Evolutionary conservation across 73 alveolate species (phyloP), one percentile per base, ranked within the genome.

Genomic region (Symbiodinium pilosum): DNA sequence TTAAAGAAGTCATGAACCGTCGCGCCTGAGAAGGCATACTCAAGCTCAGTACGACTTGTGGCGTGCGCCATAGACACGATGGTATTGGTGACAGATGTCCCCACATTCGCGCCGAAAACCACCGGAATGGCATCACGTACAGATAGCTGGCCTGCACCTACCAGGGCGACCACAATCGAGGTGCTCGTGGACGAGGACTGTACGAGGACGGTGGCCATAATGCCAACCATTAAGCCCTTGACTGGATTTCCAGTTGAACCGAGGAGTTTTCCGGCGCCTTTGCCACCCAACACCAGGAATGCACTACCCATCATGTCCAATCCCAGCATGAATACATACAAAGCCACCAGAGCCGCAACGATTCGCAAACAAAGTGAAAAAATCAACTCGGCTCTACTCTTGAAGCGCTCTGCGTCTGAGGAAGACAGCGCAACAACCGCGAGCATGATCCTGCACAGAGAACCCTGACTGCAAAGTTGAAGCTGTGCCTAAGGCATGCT

Each of bases 101-200:
- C 93, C 1, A 85, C 52, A 18, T 85, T 85, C 28, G 93, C 93
- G 14, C 93, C 93, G 81, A 85, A 43, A 44, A 85, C 36, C 77
- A 85, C 52, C 9, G 77, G 93, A 30, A 85, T 85, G 44, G 77
- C 93, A 14, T 4, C 69, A 26, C 43, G 47, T 40, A 85, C 44
- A 26, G 71, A 18, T 11, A 85, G 18, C 77, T 40, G 93, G 47
- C 34, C 44, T 26, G 43, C 41, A 12, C 39, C 93, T 21, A 43
- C 75, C 1, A 85, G 40, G 77, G 39, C 52, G 75, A 85, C 43
- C 14, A 85, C 12, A 77, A 85, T 43, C 28, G 93, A 85, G 51
- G 93, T 85, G 77, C 69, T 43, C 34, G 93, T 85, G 11, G 93
- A 85, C 43, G 77, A 42, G 52, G 77, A 42, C 52, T 85, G 93